phyloP scores from a whole-genome alignment of 345 rosid genomes.

The Gossypium rotundifolium region DNA sequence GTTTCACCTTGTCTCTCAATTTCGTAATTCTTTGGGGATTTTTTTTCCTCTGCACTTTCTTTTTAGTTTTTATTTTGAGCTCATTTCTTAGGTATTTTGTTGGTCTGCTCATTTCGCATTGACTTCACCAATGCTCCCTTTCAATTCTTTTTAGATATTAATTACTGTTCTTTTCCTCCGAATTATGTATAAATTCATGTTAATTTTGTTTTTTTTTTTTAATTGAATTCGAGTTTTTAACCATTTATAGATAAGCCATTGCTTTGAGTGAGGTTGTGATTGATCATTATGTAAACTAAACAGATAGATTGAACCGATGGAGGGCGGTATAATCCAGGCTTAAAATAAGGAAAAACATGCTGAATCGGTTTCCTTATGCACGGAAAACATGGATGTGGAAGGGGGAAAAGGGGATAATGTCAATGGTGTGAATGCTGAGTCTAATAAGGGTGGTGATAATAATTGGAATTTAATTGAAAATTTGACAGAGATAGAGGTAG shows the following conservation, averaged over 20 bases:
- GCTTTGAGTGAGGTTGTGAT: not conserved
- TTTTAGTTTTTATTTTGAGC: not conserved
- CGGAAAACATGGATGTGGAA: constrained; percentile 22
- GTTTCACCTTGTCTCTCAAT: not conserved
- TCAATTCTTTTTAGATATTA: not conserved
- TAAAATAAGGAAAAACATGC: constrained; percentile 1
- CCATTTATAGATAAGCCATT: not conserved
- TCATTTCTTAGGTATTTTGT: not conserved
- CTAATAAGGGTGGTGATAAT: constrained; percentile 4
- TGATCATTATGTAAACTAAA: not conserved
- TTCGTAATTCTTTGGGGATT: not conserved
- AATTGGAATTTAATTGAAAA: constrained; percentile 5
- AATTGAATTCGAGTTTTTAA: not conserved
- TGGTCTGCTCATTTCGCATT: not conserved
- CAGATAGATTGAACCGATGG: not conserved
- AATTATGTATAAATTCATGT: too few species aligned
- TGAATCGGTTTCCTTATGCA: not conserved
- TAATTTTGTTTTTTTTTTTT: too few species aligned
- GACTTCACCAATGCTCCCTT: not conserved
- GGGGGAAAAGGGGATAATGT: constrained; percentile 8
- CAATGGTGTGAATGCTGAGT: not conserved
- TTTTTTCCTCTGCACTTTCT: not conserved
- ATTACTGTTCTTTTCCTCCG: not conserved
- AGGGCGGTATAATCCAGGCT: not conserved
- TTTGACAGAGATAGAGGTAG: constrained; percentile 4